Conservation (phyloP, 2,329 filamentous ascomycete species). For the Aspergillus bombycis region DNA sequence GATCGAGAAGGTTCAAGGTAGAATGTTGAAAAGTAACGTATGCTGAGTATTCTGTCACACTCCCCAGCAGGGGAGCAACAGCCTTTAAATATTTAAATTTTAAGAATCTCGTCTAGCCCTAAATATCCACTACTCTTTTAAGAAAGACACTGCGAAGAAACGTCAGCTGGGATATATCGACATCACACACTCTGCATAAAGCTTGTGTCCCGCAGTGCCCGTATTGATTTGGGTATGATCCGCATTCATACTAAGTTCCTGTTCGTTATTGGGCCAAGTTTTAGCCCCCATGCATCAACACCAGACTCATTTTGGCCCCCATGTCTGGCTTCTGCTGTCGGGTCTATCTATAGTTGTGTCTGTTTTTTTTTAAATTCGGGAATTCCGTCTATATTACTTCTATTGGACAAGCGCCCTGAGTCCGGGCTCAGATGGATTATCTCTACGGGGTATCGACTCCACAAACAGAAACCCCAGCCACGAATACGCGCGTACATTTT, state of each 20-base stretch:
- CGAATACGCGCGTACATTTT: too few relatives aligned
- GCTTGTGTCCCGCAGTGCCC: background rate
- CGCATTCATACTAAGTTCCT: background rate
- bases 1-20: background rate
- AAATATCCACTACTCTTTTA: background rate
- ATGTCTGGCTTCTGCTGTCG: background rate
- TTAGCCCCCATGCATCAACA: background rate
- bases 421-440: too few relatives aligned
- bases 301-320: background rate
- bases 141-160: background rate
- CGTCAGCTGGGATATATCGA: background rate
- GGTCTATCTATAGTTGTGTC: too few relatives aligned
- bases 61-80: background rate
- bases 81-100: background rate
- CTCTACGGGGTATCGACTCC: too few relatives aligned
- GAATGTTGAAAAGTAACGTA: background rate
- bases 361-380: too few relatives aligned
- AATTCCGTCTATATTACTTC: background rate
- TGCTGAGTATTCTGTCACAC: background rate
- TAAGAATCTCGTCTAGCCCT: too few relatives aligned
- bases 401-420: background rate
- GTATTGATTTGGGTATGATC: background rate
- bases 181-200: background rate
- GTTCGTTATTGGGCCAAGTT: background rate
- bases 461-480: too few relatives aligned